Evolutionary conservation across 306 rosid genomes (phyloP).

Genomic region (Betula pendula): DNA sequence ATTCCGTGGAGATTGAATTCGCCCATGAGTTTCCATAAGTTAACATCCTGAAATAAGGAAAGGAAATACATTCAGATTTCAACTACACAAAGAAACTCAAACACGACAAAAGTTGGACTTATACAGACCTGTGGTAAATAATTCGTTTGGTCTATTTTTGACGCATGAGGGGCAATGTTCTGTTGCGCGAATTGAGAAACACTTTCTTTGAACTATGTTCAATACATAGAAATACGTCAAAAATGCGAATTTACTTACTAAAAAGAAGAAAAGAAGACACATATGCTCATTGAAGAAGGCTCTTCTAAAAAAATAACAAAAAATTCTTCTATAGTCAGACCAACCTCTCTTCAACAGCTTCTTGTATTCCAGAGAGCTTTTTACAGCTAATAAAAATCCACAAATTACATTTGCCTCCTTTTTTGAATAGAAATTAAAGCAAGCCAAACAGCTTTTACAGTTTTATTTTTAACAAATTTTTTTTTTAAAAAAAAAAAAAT

Average conservation of each 20-base stretch:
- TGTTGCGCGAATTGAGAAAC: conserved; percentile 79
- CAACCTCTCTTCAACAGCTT: neutral
- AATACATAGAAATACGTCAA: conserved; percentile 17
- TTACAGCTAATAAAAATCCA: neutral
- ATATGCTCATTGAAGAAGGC: neutral
- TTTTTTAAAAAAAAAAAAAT: too few relatives aligned
- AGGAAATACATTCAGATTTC: conserved; percentile 23
- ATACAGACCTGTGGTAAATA: conserved; percentile 59
- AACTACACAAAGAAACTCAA: conserved; percentile 5
- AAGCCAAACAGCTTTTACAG: too few relatives aligned
- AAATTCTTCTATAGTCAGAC: neutral
- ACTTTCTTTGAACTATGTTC: conserved; percentile 83
- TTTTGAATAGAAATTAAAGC: too few relatives aligned
- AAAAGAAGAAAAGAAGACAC: neutral
- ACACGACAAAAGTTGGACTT: conserved; percentile 8
- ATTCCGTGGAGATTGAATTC: conserved; percentile 91
- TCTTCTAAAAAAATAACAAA: neutral
- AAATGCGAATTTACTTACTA: neutral
- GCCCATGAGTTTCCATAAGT: conserved; percentile 96
- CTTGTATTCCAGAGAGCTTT: neutral
- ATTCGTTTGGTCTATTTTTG: conserved; percentile 80
- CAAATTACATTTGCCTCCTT: neutral
- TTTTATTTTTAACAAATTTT: too few relatives aligned
- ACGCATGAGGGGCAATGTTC: conserved; percentile 82
- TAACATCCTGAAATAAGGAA: conserved; percentile 61